A percentile compares a stretch with the other conserved stretches of the same genome.
phyloP scores from a whole-genome alignment of 805 yeast genomes.

The Candida dajiaensis region DNA sequence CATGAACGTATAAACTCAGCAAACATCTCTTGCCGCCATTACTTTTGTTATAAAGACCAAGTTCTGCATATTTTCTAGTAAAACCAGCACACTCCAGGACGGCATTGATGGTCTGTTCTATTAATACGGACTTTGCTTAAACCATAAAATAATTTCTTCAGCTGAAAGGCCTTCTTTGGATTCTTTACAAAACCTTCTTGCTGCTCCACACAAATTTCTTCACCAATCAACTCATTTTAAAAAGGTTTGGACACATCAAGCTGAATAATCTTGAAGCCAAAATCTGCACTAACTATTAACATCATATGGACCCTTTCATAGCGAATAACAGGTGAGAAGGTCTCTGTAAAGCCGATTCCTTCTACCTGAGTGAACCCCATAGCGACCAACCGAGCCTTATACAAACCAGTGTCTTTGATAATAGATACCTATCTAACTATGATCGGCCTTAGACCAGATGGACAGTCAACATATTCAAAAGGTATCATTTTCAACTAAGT shows the following conservation, averaged over 20 bases:
- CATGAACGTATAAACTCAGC: slow-evolving; percentile 5
- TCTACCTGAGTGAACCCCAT: slow-evolving; percentile 19
- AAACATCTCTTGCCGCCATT: background rate
- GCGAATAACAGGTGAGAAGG: slow-evolving; percentile 24
- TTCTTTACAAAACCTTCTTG: background rate
- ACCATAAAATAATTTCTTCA: background rate
- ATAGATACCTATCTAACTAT: slow-evolving; percentile 1
- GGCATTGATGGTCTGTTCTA: background rate
- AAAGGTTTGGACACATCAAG: slow-evolving; percentile 1
- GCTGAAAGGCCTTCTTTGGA: background rate
- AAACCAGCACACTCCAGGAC: background rate
- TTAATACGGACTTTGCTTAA: background rate
- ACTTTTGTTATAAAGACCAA: background rate
- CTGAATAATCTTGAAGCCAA: background rate
- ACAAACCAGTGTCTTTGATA: background rate
- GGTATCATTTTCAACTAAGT: background rate
- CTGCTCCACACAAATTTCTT: slow-evolving; percentile 1
- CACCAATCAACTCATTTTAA: background rate
- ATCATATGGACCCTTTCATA: slow-evolving; percentile 15
- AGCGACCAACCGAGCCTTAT: slow-evolving; percentile 24
- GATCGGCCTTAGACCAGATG: slow-evolving; percentile 1
- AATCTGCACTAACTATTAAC: background rate
- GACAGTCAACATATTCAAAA: slow-evolving; percentile 2
- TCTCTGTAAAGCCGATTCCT: slow-evolving; percentile 23
- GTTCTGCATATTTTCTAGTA: background rate